Percentiles rank a stretch among this genome's conserved stretches.
Evolutionary conservation across 805 yeast genomes (phyloP).

Genomic region (Candida argentea): DNA sequence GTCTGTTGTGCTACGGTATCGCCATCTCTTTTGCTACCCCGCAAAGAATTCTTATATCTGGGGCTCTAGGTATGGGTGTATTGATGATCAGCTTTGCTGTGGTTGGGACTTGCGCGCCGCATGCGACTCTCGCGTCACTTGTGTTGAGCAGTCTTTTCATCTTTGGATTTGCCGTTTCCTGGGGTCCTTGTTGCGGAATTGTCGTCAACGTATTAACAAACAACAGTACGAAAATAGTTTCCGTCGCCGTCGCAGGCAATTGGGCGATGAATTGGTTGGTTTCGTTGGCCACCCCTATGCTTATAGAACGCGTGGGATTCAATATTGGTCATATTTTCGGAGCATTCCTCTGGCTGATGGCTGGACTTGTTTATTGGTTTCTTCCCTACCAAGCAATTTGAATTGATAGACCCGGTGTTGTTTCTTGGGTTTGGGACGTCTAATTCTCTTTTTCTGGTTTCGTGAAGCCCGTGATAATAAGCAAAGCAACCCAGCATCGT

Average conservation of each 20-base stretch:
- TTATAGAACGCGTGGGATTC: slow-evolving; percentile 11
- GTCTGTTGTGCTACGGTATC: slow-evolving; percentile 10
- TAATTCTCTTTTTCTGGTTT: no score
- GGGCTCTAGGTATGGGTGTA: slow-evolving; percentile 8
- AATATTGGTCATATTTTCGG: slow-evolving; percentile 12
- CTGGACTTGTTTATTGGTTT: slow-evolving; percentile 5
- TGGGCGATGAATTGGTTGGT: slow-evolving; percentile 16
- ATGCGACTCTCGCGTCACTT: slow-evolving; percentile 6
- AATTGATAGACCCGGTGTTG: no score
- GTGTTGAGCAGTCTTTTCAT: slow-evolving; percentile 11
- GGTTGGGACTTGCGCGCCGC: slow-evolving; percentile 3
- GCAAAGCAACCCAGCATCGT: no score
- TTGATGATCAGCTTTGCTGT: slow-evolving; percentile 9
- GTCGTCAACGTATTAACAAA: slow-evolving; percentile 13
- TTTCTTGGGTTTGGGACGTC: no score
- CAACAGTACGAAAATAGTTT: slow-evolving; percentile 12
- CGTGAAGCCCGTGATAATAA: no score
- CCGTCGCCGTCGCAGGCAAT: slow-evolving; percentile 10
- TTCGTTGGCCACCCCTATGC: slow-evolving; percentile 12
- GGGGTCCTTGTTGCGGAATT: slow-evolving; percentile 25
- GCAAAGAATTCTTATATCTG: slow-evolving; percentile 6
- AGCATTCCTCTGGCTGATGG: slow-evolving; percentile 9
- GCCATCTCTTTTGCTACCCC: slow-evolving; percentile 7
- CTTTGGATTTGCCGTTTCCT: slow-evolving; percentile 14
- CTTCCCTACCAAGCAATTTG: background rate